These are phyloP conservation scores for Phytophthora foliorum DNA, from an alignment of 352 stramenopile genomes.

Conservation along the genomic window DNA sequence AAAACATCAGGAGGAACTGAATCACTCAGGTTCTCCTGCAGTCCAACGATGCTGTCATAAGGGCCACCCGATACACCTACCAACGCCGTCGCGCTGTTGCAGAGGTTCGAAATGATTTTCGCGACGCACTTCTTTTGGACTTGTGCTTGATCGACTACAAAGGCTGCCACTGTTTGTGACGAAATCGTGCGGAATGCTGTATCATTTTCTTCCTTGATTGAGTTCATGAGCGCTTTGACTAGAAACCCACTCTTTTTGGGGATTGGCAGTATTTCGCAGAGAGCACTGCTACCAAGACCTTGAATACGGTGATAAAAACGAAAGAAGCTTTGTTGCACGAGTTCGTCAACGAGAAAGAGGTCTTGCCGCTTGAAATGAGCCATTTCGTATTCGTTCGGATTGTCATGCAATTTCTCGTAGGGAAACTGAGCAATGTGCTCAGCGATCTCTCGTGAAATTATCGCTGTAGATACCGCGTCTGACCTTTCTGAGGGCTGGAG, in stretches of 20 bases:
- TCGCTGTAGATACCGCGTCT: slow-evolving; percentile 38
- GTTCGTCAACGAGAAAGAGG: slow-evolving; percentile 81
- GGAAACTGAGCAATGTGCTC: slow-evolving; percentile 65
- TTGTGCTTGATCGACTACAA: slow-evolving; percentile 58
- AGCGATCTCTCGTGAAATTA: slow-evolving; percentile 71
- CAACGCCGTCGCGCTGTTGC: slow-evolving; percentile 66
- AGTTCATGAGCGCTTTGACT: slow-evolving; percentile 83
- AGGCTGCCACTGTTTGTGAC: slow-evolving; percentile 61
- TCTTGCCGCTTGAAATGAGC: slow-evolving; percentile 87
- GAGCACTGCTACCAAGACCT: slow-evolving; percentile 70
- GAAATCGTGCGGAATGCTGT: slow-evolving; percentile 54
- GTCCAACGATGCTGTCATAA: slow-evolving; percentile 2
- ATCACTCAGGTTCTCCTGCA: not conserved
- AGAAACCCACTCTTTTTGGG: slow-evolving; percentile 81
- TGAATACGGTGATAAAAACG: slow-evolving; percentile 65
- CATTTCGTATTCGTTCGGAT: slow-evolving; percentile 59
- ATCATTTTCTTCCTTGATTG: slow-evolving; percentile 73
- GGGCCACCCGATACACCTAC: slow-evolving; percentile 30
- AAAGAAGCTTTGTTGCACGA: slow-evolving; percentile 65
- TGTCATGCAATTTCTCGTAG: slow-evolving; percentile 46
- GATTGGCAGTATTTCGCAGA: slow-evolving; percentile 60
- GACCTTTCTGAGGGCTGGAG: slow-evolving; percentile 25
- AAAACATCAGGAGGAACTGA: slow-evolving; percentile 30
- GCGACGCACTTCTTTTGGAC: slow-evolving; percentile 75
- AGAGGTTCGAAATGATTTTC: slow-evolving; percentile 87